Evolutionary conservation across 495 filamentous ascomycete genomes (phyloP).

Genomic region (Xylaria bambusicola): DNA sequence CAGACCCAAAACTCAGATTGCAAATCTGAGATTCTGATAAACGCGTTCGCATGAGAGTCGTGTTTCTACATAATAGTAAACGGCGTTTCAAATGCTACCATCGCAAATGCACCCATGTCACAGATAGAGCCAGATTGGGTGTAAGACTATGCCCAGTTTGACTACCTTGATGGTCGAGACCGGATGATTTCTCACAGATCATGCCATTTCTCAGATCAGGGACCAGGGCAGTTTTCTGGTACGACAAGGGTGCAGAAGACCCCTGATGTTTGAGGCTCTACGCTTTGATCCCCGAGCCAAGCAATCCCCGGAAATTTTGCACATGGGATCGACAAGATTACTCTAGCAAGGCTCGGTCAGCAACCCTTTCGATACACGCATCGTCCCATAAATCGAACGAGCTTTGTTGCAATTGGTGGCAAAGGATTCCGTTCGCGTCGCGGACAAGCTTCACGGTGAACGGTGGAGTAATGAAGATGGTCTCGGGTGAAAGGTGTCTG

Average conservation of each 20-base stretch:
- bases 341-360: slow-evolving; percentile 19
- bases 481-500: neutral
- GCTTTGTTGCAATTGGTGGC: slow-evolving; percentile 24
- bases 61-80: neutral
- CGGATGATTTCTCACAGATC: slow-evolving; percentile 24
- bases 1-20: neutral
- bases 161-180: neutral
- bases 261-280: slow-evolving; percentile 33
- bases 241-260: slow-evolving; percentile 29
- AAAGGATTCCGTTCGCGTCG: slow-evolving; percentile 26
- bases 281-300: slow-evolving; percentile 33
- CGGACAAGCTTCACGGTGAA: slow-evolving; percentile 16
- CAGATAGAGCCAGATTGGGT: neutral
- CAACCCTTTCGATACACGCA: slow-evolving; percentile 26
- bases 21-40: neutral
- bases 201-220: slow-evolving; percentile 37
- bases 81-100: slow-evolving; percentile 1
- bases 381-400: slow-evolving; percentile 37
- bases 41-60: neutral
- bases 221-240: slow-evolving; percentile 23
- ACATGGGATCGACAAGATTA: slow-evolving; percentile 14
- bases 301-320: slow-evolving; percentile 11
- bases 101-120: neutral
- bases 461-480: neutral
- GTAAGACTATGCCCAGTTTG: neutral